These are phyloP conservation scores for Xylariales sp. DNA, from an alignment of 2,329 filamentous ascomycete species.

Conservation along the genomic window DNA sequence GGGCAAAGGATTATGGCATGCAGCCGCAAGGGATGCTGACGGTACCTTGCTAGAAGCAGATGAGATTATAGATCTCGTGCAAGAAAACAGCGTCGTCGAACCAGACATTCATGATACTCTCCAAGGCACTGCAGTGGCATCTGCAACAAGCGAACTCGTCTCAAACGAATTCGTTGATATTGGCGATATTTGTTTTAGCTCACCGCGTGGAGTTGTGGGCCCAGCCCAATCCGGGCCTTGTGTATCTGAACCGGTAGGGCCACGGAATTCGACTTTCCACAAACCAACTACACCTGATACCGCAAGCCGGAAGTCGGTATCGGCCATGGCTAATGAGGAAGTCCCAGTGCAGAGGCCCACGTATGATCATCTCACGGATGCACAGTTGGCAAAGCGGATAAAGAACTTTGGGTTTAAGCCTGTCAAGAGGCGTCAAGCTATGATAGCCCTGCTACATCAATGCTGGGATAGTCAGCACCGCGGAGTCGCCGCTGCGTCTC, in stretches of 20 bases:
- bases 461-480: conserved; percentile 63
- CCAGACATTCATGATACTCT: too few relatives aligned
- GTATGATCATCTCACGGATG: conserved; percentile 58
- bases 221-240: conserved; percentile 9
- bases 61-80: conserved; percentile 56
- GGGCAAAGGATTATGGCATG: conserved; percentile 60
- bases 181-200: conserved; percentile 14
- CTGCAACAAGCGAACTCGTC: conserved; percentile 3
- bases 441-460: conserved; percentile 65
- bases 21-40: conserved; percentile 61
- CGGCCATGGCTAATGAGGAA: background rate
- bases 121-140: conserved; percentile 16
- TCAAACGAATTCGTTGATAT: conserved; percentile 23
- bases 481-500: background rate
- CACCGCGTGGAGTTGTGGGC: background rate
- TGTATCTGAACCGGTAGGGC: conserved; percentile 12
- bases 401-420: conserved; percentile 68
- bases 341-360: conserved; percentile 37
- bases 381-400: conserved; percentile 58
- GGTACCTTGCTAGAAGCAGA: conserved; percentile 62
- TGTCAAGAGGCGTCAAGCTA: conserved; percentile 61
- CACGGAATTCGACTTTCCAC: background rate
- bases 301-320: conserved; percentile 3
- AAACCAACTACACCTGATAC: background rate
- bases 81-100: conserved; percentile 22